Evolutionary conservation across 441 rosid species (phyloP), one percentile per base, ranked within the genome.

Genomic region (Gossypium davidsonii): DNA sequence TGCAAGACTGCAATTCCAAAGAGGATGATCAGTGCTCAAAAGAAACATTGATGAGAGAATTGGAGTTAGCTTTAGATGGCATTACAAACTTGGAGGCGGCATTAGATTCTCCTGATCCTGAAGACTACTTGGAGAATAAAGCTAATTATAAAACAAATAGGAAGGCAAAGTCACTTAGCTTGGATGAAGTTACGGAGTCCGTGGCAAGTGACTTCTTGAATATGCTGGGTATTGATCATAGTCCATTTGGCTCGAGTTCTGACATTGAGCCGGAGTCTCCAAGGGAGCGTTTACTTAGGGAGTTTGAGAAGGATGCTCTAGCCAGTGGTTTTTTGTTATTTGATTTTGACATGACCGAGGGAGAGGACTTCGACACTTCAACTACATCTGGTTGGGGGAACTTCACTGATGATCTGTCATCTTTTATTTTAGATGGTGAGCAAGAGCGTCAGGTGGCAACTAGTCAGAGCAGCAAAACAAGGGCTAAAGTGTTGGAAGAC

Each of bases 191-290:
- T 70, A 78, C 86, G 59, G 92, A 86, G 12, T 82, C 91, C n/a
- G 91, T 93, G 76, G 96, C 88, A 53, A 81, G 80, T 73, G 98
- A 92, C 71, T 94, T 94, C 83, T 80, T 94, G 80, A 83, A 85
- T 74, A 91, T 92, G 97, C 77, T 91, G 75, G 96, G 94, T 62
- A 82, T 92, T 44, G 97, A 88, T 75, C 85, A 89, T 68, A 84
- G 91, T 82, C 90, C 97, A 78, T 76, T 84, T 72, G 85, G 89
- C 79, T 69, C 79, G 79, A 85, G 87, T 81, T 80, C 90, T 42
- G 94, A 87, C 70, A 91, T 90, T 77, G 99, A 94, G 75, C 92
- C 98, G 4, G 97, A 94, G 79, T 94, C 97, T 63, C 98, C 98
- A 51, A 85, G 98, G 82, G 98, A 89, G 85, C 91, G 88, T 44